Evolutionary conservation across 345 rosid genomes (phyloP), one percentile per base, ranked within the genome.

Genomic region (Lepidium sativum): DNA sequence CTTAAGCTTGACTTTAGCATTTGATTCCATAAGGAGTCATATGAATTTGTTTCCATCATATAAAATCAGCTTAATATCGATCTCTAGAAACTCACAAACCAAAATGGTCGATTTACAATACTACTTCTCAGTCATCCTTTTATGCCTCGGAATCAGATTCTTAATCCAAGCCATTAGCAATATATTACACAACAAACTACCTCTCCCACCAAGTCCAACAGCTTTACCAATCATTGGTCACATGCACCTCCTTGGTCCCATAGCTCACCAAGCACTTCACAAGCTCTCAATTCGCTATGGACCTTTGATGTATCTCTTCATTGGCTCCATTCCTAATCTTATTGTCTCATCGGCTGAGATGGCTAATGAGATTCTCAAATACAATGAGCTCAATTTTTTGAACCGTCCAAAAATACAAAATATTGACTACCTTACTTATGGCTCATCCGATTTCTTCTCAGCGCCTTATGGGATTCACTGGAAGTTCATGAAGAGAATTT

Each of bases 401-500:
- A 80, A 78, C 68, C 79, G 79, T n/a, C 79, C 79, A 2, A 70
- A 71, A 54, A 54, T 68, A 54, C 71, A 78, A 47, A 82, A 80
- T 55, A 74, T 84, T 18, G 86, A 90, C 63, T 90, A 80, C 75
- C 83, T 90, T 15, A 83, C 92, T 12, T 90, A 87, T 60, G 90
- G 87, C 38, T 81, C 92, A 0, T 42, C 92, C 2, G 95, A 85
- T 71, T 85, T 90, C 61, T 80, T 87, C 50, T 77, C 79, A n/a
- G 86, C 80, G 9, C 78, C 81, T 14, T 87, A 83, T 2, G 95
- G 95, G 0, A 71, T 81, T 6, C 75, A 79, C 54, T 90, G 95
- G 95, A 90, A 82, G 73, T 87, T 83, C 83, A 85, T 84, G 84
- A 87, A 85, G 79, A 83, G 80, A 53, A 74, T 90, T 1, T 84